Percentiles rank a stretch among this genome's conserved stretches.
Conservation (phyloP, 495 filamentous ascomycete genomes). For the Daldinia childiae region DNA sequence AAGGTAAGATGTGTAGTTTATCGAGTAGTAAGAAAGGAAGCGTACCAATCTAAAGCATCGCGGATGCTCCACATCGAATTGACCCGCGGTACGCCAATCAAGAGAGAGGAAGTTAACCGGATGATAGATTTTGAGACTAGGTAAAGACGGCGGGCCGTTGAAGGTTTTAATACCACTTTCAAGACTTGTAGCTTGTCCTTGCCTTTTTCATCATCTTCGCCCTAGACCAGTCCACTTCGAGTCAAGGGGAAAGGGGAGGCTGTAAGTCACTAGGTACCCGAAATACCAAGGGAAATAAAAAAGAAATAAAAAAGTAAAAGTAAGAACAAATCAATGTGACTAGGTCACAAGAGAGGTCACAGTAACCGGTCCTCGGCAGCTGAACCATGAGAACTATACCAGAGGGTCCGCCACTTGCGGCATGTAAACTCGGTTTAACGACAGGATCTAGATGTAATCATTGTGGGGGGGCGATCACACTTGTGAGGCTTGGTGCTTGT, state of each 20-base stretch:
- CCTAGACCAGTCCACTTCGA: conserved; percentile 40
- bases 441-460: conserved; percentile 46
- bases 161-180: conserved; percentile 40
- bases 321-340: conserved; percentile 37
- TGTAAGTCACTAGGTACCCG: conserved; percentile 34
- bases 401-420: conserved; percentile 41
- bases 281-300: conserved; percentile 22
- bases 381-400: conserved; percentile 41
- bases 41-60: conserved; percentile 39
- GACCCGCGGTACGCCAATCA: conserved; percentile 35
- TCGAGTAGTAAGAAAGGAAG: conserved; percentile 27
- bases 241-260: conserved; percentile 34
- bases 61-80: conserved; percentile 40
- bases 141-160: conserved; percentile 31
- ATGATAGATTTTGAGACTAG: conserved; percentile 25
- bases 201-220: conserved; percentile 31
- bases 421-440: conserved; percentile 37
- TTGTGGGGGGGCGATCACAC: conserved; percentile 47
- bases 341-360: conserved; percentile 45
- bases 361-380: conserved; percentile 42
- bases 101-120: conserved; percentile 20
- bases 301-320: conserved; percentile 15
- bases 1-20: conserved; percentile 12
- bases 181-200: conserved; percentile 26
- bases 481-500: conserved; percentile 41